Evolutionary conservation across 2,329 filamentous ascomycete species (phyloP), one percentile per base, ranked within the genome.

Genomic region (Nothopassalora personata): DNA sequence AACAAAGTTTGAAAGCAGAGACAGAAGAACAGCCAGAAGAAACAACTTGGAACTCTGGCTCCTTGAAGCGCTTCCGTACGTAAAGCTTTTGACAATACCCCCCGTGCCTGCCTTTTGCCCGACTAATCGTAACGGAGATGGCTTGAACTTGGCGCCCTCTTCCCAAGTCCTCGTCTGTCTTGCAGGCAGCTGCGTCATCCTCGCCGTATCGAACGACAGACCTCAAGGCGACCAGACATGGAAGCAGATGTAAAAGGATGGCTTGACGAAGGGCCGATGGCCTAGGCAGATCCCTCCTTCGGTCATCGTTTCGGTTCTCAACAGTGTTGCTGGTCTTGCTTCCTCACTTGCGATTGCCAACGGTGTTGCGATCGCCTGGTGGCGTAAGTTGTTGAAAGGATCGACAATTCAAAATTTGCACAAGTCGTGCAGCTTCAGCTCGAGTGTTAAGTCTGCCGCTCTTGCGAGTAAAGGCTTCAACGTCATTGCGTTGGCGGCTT

Each of bases 291-390:
- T 58, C 15, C 43, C 28, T 15, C 56, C 66, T 3, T 61, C 58
- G 13, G 65, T 68, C 8, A 48, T 64, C 1, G 43, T 68, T 0
- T 57, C 55, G 1, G 53, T 58, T 4, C 51, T 66, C 28, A 67
- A 67, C 49, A 65, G 58, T 50, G 46, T 66, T 4, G 36, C 60
- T 0, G 66, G 63, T 27, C 30, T 68, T 18, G 56, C 53, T 18
- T 62, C 67, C 6, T 55, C 56, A 1, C 48, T 67, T 0, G 66
- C 66, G 0, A 68, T 55, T 53, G 58, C 58, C 4, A 67, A 68
- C 11, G 66, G 66, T 3, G 60, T 68, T 11, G 64, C 65, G 1
- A 67, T 67, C 18, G 65, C 66, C 2, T 68, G 66, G 66, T 68
- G 65, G 66, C 53, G 66, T 3, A 60, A 64, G 18, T 59, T 61